Evolutionary conservation across 73 alveolate species (phyloP).

Genomic region (Stentor coeruleus): DNA sequence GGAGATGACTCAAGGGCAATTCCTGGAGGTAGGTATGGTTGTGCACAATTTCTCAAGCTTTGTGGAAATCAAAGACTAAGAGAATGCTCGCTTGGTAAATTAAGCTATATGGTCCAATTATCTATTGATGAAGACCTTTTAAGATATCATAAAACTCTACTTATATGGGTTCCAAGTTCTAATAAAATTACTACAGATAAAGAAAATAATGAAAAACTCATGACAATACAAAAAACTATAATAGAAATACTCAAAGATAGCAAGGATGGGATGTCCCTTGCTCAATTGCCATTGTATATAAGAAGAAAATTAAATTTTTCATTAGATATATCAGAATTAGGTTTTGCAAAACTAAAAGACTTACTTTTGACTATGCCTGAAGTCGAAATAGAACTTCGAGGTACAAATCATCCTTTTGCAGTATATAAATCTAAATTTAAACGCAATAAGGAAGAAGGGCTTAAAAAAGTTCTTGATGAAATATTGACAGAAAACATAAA

Average conservation of each 20-base stretch:
- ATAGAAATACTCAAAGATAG: slow-evolving; percentile 46
- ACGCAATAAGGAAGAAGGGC: neutral
- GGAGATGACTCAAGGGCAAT: slow-evolving; percentile 47
- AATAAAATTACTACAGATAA: slow-evolving; percentile 30
- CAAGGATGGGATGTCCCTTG: slow-evolving; percentile 48
- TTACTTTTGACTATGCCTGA: slow-evolving; percentile 50
- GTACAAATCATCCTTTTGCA: slow-evolving; percentile 56
- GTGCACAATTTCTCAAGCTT: slow-evolving; percentile 63
- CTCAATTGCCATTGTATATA: slow-evolving; percentile 48
- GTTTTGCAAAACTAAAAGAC: slow-evolving; percentile 65
- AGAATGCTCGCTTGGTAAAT: slow-evolving; percentile 50
- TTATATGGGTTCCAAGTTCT: slow-evolving; percentile 40
- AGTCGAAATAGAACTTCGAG: slow-evolving; percentile 43
- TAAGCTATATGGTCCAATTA: slow-evolving; percentile 57
- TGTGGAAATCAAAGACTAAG: slow-evolving; percentile 54
- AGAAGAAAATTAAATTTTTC: slow-evolving; percentile 48
- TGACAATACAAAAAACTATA: slow-evolving; percentile 41
- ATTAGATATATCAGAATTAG: slow-evolving; percentile 44
- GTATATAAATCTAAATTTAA: neutral
- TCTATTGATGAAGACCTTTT: slow-evolving; percentile 55
- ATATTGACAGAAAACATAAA: neutral
- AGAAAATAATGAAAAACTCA: slow-evolving; percentile 38
- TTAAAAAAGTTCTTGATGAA: neutral
- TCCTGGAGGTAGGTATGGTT: slow-evolving; percentile 82
- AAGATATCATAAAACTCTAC: slow-evolving; percentile 55